Base-by-base conservation (phyloP, 805 yeast genomes). In the Scheffersomyces coipomensis region DNA sequence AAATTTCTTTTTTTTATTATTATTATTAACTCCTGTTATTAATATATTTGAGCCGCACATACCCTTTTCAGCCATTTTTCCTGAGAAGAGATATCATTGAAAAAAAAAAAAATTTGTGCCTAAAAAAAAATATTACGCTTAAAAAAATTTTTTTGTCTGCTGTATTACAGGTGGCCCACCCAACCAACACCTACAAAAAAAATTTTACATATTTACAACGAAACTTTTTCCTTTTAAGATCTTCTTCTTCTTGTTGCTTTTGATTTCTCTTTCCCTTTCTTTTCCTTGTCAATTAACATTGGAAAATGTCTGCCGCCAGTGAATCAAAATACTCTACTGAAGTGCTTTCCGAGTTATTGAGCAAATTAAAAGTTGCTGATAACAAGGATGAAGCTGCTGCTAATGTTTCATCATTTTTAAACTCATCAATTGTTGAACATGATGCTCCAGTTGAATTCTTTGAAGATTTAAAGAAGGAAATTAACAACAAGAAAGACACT, bases 381-480 rank as follows among this genome's bases (percentile, higher is more conserved):
- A 83, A 81, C 65, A 82, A 90, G 68, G 82, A 79, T 47, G 82
- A 79, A 64, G 90, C 95, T 66, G 93, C 97, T 62, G 68, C 85
- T 59, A 88, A 87, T 66, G 87, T 93, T 59, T 81, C 98, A 52
- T 79, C 93, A 48, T 90, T 93, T 79, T 79, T 93, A 71, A 91
- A 91, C 75, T 95, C 97, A 55, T 87, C 91, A 64, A 89, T 90
- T 73, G 90, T 91, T 68, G 99, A 93, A 78, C 98, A 93, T 73
- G 98, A 91, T 74, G 93, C 89, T 53, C 98, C 99, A 60, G 83
- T 74, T 60, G 82, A 79, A 60, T 89, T 91, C 80, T 88, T 91
- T 70, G 70, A 68, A 48, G 79, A 84, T 66, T 80, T 93, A 66
- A 74, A 78, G 65, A 78, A 78, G 58, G 81, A 93, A 54, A 75